Percentiles rank a stretch among this genome's conserved stretches.
Evolutionary conservation across 2,329 filamentous ascomycete species (phyloP).

Genomic region (Colletotrichum karsti): DNA sequence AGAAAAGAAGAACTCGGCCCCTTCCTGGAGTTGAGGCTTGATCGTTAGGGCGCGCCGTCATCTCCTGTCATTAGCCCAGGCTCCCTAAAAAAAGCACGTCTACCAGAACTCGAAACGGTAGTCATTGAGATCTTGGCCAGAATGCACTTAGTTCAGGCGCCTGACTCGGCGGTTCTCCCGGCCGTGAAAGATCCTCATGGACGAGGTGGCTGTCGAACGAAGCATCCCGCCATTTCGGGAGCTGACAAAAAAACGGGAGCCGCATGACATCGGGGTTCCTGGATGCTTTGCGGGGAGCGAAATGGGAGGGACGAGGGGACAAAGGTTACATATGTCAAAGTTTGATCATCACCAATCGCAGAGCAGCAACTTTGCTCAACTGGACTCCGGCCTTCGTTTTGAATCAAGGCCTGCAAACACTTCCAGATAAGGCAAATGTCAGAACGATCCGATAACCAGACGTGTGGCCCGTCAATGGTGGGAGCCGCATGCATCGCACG

Average conservation of each 20-base stretch:
- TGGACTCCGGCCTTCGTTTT: slow-evolving; percentile 20
- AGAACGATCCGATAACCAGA: slow-evolving; percentile 22
- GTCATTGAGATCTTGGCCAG: slow-evolving; percentile 5
- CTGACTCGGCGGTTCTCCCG: slow-evolving; percentile 15
- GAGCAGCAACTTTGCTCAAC: slow-evolving; percentile 19
- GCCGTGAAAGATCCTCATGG: neutral
- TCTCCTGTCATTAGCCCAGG: slow-evolving; percentile 2
- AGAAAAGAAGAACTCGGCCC: slow-evolving; percentile 5
- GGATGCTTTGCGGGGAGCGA: slow-evolving; percentile 17
- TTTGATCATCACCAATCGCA: slow-evolving; percentile 32
- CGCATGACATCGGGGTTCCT: slow-evolving; percentile 19
- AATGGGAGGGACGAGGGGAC: neutral
- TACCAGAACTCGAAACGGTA: slow-evolving; percentile 27
- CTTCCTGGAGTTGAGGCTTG: slow-evolving; percentile 27
- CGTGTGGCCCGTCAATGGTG: slow-evolving; percentile 13
- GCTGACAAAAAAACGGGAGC: slow-evolving; percentile 1
- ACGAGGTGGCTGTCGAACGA: neutral
- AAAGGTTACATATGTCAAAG: slow-evolving; percentile 28
- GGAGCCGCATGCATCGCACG: slow-evolving; percentile 3
- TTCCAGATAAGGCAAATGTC: slow-evolving; percentile 23
- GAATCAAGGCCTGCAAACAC: slow-evolving; percentile 28
- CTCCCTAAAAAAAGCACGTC: slow-evolving; percentile 17
- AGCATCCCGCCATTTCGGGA: neutral
- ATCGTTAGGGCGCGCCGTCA: neutral
- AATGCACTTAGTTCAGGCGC: slow-evolving; percentile 2